Evolutionary conservation across 192 early-diverging fungal species (phyloP).

Genomic region (Coemansia sp.): DNA sequence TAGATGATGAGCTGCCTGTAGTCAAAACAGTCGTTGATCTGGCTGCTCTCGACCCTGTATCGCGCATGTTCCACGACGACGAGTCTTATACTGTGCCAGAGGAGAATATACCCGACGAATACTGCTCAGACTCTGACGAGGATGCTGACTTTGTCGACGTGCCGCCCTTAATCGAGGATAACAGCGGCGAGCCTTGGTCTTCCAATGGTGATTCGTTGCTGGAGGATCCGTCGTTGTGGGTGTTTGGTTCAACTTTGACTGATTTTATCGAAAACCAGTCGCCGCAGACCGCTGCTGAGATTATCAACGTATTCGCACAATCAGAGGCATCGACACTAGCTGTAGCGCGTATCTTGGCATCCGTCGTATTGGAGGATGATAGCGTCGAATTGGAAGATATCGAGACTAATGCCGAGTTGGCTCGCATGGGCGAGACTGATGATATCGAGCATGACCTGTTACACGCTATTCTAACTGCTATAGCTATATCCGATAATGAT

Average conservation of each 20-base stretch:
- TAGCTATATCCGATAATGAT: no score
- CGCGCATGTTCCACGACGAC: conserved; percentile 50
- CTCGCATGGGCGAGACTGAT: conserved; percentile 1
- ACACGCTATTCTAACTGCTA: conserved; percentile 11
- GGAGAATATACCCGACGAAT: neutral
- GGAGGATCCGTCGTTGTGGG: conserved; percentile 57
- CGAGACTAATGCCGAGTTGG: conserved; percentile 46
- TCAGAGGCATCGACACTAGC: conserved; percentile 53
- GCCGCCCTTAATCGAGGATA: neutral
- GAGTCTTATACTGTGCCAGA: neutral
- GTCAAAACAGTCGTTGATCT: conserved; percentile 6
- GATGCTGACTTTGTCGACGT: neutral
- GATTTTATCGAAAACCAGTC: conserved; percentile 37
- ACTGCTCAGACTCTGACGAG: neutral
- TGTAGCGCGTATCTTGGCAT: conserved; percentile 50
- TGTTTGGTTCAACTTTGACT: conserved; percentile 56
- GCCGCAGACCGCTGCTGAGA: conserved; percentile 29
- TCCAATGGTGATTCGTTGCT: conserved; percentile 17
- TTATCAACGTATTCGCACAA: conserved; percentile 52
- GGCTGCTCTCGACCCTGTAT: conserved; percentile 26
- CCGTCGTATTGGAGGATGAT: conserved; percentile 24
- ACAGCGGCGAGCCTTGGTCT: neutral
- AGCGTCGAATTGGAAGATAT: conserved; percentile 52
- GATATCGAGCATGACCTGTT: conserved; percentile 38
- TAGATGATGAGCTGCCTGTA: conserved; percentile 5